A percentile compares a stretch with the other conserved stretches of the same genome.
These are phyloP conservation scores for Chlorella variabilis DNA, from an alignment of 163 green algal species.

Conservation along the genomic window DNA sequence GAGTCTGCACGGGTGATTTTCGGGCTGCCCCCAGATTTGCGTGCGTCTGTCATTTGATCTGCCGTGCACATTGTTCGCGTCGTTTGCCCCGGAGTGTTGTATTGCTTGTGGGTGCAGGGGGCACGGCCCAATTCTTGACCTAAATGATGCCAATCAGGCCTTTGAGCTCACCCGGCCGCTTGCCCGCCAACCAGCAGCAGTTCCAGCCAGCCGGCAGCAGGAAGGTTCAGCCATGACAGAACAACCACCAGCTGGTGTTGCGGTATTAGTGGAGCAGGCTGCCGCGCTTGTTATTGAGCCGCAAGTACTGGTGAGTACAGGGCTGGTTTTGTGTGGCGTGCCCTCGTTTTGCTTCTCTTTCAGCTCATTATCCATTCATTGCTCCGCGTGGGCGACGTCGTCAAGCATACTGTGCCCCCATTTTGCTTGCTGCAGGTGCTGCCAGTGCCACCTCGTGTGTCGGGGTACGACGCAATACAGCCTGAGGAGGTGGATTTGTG, in stretches of 20 bases:
- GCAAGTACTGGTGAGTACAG: slow-evolving; percentile 8
- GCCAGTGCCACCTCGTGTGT: not conserved
- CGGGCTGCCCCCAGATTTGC: not conserved
- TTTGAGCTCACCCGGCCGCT: slow-evolving; percentile 44
- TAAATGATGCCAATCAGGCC: slow-evolving; percentile 49
- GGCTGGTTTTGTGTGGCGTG: too few species aligned
- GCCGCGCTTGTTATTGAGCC: slow-evolving; percentile 25
- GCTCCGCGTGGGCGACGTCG: too few species aligned
- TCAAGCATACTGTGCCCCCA: not conserved
- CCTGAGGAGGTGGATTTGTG: slow-evolving; percentile 43
- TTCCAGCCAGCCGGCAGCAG: not conserved
- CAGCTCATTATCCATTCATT: too few species aligned
- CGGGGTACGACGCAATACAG: not conserved
- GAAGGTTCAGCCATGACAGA: too few species aligned
- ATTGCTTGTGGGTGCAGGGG: slow-evolving; percentile 5
- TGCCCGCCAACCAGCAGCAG: not conserved
- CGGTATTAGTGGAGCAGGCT: not conserved
- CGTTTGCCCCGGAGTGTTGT: too few species aligned
- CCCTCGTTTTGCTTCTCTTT: not conserved
- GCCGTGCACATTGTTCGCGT: not conserved
- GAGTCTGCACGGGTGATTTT: not conserved
- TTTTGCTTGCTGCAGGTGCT: not conserved
- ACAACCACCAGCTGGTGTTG: not conserved
- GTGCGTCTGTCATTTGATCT: not conserved
- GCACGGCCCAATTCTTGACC: slow-evolving; percentile 36